These are phyloP conservation scores for Calocybe indica DNA, from an alignment of 768 basidiomycete species.

Conservation along the genomic window DNA sequence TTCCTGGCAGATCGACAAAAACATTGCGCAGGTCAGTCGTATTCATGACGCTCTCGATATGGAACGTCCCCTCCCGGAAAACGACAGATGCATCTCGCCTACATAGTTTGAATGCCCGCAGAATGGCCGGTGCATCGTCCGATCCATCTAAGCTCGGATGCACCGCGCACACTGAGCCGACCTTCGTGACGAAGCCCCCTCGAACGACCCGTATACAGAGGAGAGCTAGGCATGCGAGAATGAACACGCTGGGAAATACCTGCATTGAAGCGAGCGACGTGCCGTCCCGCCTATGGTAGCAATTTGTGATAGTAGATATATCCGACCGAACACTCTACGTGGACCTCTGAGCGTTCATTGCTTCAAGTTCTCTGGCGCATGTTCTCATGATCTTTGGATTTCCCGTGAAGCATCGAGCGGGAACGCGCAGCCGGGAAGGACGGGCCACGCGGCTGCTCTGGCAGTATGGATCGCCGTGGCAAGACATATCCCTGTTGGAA, in stretches of 20 bases:
- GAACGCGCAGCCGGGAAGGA: too few species aligned
- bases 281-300: too few species aligned
- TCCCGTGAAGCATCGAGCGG: too few species aligned
- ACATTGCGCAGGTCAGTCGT: slow-evolving; percentile 27
- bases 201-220: neutral
- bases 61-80: slow-evolving; percentile 26
- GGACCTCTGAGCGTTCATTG: too few species aligned
- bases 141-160: slow-evolving; percentile 10
- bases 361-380: too few species aligned
- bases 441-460: too few species aligned
- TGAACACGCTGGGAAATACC: neutral
- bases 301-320: too few species aligned
- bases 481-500: too few species aligned
- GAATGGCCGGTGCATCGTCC: slow-evolving; percentile 19
- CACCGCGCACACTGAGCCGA: slow-evolving; percentile 6
- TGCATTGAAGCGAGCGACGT: neutral
- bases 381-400: too few species aligned
- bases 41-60: slow-evolving; percentile 24
- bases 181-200: slow-evolving; percentile 3
- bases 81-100: slow-evolving; percentile 15
- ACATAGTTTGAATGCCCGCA: slow-evolving; percentile 11
- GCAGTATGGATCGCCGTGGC: too few species aligned
- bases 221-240: neutral
- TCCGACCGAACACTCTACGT: too few species aligned
- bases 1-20: slow-evolving; percentile 26